phyloP scores from a whole-genome alignment of 768 basidiomycete genomes.

The Pholiota microspora region DNA sequence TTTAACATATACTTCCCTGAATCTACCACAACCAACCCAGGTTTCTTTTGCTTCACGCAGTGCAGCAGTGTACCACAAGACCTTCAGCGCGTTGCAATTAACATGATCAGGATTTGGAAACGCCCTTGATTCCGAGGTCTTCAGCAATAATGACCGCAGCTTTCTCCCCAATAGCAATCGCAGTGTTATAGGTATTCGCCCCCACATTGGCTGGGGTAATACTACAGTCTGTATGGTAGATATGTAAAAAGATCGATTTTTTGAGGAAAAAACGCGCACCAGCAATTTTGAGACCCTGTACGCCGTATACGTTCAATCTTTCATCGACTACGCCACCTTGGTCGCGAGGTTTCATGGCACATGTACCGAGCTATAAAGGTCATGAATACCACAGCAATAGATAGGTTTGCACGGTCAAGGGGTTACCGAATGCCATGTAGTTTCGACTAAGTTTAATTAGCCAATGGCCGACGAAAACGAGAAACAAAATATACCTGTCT shows the following conservation, averaged over 20 bases:
- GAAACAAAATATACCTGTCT: slow-evolving; percentile 25
- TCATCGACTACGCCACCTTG: slow-evolving; percentile 39
- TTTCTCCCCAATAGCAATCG: slow-evolving; percentile 54
- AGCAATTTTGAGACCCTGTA: slow-evolving; percentile 53
- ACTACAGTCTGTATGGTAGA: slow-evolving; percentile 20
- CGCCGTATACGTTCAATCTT: slow-evolving; percentile 58
- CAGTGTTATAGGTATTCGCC: slow-evolving; percentile 37
- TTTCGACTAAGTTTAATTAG: slow-evolving; percentile 29
- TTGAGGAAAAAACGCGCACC: too few species aligned
- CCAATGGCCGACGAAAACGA: neutral
- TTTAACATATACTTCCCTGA: too few species aligned
- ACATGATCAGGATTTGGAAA: neutral
- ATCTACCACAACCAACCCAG: too few species aligned
- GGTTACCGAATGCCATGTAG: slow-evolving; percentile 44
- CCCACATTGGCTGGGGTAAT: slow-evolving; percentile 36
- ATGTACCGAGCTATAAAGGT: slow-evolving; percentile 2
- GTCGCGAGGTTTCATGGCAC: slow-evolving; percentile 10
- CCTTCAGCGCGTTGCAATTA: too few species aligned
- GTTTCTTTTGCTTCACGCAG: too few species aligned
- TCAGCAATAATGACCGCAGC: slow-evolving; percentile 55
- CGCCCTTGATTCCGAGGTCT: slow-evolving; percentile 30
- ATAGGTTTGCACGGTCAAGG: too few species aligned
- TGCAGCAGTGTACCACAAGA: too few species aligned
- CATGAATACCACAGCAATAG: too few species aligned
- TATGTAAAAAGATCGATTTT: too few species aligned